Evolutionary conservation across 352 stramenopile species (phyloP).

Genomic region (Phytophthora megakarya): DNA sequence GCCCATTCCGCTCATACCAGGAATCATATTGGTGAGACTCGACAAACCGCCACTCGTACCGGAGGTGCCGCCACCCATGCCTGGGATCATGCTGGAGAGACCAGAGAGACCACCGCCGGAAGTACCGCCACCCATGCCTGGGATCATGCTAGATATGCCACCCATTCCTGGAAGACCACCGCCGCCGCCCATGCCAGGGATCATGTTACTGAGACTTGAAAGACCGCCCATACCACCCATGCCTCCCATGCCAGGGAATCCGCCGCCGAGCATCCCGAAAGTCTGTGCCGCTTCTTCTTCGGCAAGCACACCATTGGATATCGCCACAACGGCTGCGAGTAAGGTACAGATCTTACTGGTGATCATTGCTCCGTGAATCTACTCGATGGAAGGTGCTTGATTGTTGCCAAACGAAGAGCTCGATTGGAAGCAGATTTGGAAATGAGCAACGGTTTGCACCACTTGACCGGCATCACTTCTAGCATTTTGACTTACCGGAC

Average conservation of each 20-base stretch:
- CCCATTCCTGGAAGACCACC: no score
- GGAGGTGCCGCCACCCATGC: conserved; percentile 6
- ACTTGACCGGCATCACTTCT: no score
- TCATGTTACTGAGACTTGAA: no score
- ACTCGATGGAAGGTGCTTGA: no score
- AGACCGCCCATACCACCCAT: neutral
- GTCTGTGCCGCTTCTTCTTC: conserved; percentile 2
- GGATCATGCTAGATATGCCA: no score
- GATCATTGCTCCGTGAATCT: no score
- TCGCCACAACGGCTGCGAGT: neutral
- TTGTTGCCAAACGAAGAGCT: no score
- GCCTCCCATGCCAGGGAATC: conserved; percentile 2
- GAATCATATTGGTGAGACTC: conserved; percentile 1
- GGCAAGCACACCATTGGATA: neutral
- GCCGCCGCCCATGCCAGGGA: conserved; percentile 1
- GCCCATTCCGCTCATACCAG: conserved; percentile 1
- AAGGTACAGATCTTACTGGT: no score
- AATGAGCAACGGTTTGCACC: no score
- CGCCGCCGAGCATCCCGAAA: conserved; percentile 1
- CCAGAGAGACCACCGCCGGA: conserved; percentile 1
- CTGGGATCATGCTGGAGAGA: conserved; percentile 8
- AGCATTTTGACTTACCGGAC: no score
- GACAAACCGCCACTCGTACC: conserved; percentile 4
- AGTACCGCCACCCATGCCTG: neutral
- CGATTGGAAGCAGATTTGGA: no score